A percentile compares a stretch with the other conserved stretches of the same genome.
phyloP scores from a whole-genome alignment of 2,329 filamentous ascomycete genomes.

The Cordyceps militaris region DNA sequence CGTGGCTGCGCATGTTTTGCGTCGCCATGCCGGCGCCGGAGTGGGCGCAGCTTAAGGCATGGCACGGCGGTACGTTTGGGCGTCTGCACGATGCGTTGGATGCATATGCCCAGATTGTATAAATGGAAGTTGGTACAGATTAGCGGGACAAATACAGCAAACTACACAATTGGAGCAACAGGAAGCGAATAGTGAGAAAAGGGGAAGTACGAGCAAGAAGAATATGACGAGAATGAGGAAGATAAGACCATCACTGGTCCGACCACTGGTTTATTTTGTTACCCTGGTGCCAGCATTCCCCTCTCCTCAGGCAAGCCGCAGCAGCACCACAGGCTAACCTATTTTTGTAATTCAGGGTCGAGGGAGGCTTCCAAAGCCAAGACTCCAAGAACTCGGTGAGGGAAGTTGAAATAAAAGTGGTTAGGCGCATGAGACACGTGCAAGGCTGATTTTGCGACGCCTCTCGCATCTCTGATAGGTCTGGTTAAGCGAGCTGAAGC shows the following conservation, averaged over 20 bases:
- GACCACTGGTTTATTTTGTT: too few relatives aligned
- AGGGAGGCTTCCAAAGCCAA: too few relatives aligned
- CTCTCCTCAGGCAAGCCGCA: too few relatives aligned
- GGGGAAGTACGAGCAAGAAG: too few relatives aligned
- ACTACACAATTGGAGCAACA: not conserved
- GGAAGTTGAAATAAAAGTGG: not conserved
- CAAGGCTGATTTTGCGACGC: constrained; percentile 11
- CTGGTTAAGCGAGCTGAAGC: constrained; percentile 10
- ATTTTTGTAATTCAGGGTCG: too few relatives aligned
- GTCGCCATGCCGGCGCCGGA: not conserved
- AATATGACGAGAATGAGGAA: too few relatives aligned
- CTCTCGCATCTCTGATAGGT: constrained; percentile 9
- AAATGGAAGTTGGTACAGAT: not conserved
- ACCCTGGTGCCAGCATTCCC: too few relatives aligned
- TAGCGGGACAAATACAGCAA: too few relatives aligned
- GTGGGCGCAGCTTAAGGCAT: constrained; percentile 4
- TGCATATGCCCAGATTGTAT: not conserved
- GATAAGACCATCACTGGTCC: too few relatives aligned
- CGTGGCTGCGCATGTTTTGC: constrained; percentile 22
- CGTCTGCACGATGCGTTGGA: constrained; percentile 7
- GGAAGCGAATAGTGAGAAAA: not conserved
- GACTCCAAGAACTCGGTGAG: too few relatives aligned
- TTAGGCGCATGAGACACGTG: not conserved
- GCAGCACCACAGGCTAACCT: too few relatives aligned
- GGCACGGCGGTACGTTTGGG: constrained; percentile 3